Base-by-base conservation (phyloP, 257 asterid species). In the Solanum paucissectum region DNA sequence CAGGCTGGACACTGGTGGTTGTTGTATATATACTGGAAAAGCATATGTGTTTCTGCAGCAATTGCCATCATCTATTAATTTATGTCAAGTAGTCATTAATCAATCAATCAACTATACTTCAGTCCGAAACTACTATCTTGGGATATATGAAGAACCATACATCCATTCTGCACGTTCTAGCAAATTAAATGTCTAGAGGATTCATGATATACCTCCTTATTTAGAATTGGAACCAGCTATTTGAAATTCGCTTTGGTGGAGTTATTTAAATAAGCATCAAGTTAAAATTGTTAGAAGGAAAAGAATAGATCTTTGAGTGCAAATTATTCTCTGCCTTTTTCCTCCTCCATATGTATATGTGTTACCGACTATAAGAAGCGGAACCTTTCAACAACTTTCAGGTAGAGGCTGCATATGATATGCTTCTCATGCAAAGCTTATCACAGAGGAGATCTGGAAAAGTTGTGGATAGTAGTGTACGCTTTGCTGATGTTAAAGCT, bases 351-450 rank as follows among this genome's bases (percentile, higher is more conserved):
- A 37, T 49, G 44, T 82, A 1, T 10, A 5, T 49, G 69, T 82
- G 64, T 82, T 44, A 29, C 29, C 32, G 86, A 49, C 69, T 29
- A 27, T 29, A 52, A 29, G 66, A 82, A 82, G 40, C 7, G 46
- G 21, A 64, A 29, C 44, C 44, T 49, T 82, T 29, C 20, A 81
- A 81, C 18, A 49, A 81, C 36, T 73, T 72, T 72, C 93, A 97
- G 99, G 99, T 93, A 23, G 99, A 96, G 91, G 98, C 99, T 91
- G 99, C 99, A 83, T 96, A 97, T 88, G 99, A 97, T 90, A 96
- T 91, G 97, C 95, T 97, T 91, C 94, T 97, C 46, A 93, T 95
- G 99, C 95, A 96, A 92, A 95, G 98, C 90, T 92, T 97, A 89
- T 93, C 98, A 36, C 98, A 94, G 89, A 88, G 99, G 86, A 92